Percentiles rank a stretch among this genome's conserved stretches.
Conservation (phyloP, 257 asterid genomes). For the Handroanthus guayacan region DNA sequence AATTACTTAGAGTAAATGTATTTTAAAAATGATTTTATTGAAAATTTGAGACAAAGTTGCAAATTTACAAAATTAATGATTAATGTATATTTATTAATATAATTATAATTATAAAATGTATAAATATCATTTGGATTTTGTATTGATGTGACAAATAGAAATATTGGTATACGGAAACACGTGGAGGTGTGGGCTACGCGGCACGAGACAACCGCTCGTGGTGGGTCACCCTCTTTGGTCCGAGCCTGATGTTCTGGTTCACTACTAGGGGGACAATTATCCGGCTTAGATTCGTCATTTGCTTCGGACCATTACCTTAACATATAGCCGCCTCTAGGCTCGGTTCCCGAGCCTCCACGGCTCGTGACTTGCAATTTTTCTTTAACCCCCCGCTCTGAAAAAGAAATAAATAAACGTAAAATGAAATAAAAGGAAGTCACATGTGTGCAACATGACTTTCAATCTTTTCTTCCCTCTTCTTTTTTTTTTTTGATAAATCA, state of each 20-base stretch:
- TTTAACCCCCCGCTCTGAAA: no score
- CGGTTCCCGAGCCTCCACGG: constrained; percentile 68
- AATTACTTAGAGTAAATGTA: no score
- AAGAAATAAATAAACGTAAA: not conserved
- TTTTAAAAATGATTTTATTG: no score
- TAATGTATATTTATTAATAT: no score
- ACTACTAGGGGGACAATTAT: not conserved
- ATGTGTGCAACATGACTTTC: not conserved
- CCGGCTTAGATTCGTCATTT: constrained; percentile 26
- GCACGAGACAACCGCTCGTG: constrained; percentile 72
- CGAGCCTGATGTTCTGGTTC: constrained; percentile 4
- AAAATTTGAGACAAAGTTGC: no score
- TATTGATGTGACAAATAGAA: constrained; percentile 2
- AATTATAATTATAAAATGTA: no score
- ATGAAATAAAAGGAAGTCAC: not conserved
- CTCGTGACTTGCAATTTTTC: constrained; percentile 30
- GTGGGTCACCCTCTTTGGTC: constrained; percentile 49
- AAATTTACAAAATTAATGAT: no score
- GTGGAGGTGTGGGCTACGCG: constrained; percentile 60
- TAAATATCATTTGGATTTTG: not conserved
- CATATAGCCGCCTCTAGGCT: constrained; percentile 65
- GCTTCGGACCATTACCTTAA: not conserved
- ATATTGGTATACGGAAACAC: constrained; percentile 41
- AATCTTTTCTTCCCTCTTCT: no score
- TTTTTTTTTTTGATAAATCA: no score